Evolutionary conservation across 441 rosid species (phyloP), one percentile per base, ranked within the genome.

Genomic region (Populus hybrid): DNA sequence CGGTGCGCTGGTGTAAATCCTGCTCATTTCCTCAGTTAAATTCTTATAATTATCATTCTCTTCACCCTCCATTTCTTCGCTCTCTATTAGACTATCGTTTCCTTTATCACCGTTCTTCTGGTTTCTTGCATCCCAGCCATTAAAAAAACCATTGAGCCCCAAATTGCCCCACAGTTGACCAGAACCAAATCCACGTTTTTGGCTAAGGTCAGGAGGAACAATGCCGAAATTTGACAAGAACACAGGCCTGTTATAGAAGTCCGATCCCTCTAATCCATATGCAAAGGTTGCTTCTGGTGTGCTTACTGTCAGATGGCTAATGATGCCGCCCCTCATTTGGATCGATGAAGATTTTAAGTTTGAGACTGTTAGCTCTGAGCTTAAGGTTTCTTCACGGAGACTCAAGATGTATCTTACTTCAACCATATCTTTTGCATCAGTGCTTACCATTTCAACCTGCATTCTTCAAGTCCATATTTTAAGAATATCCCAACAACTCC

Each of bases 251-350:
- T 24, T 76, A 14, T 61, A 87, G 83, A 81, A 89, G 87, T 89
- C 80, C 2, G 97, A 95, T 31, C 95, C 91, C 76, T 89, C 92
- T 72, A 95, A 74, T 33, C 99, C 97, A 31, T 82, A 74, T 65
- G 92, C 95, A 79, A 83, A 91, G 3, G 93, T 89, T 24, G 98
- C 98, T 33, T 93, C 97, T 2, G 97, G 98, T 40, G 97, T 85
- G 80, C 97, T 93, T 53, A 92, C 97, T 64, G 92, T 91, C 18
- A 93, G 81, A 78, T 95, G 94, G 85, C 91, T 89, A 70, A 89
- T 42, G 63, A 93, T 67, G 56, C 89, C 88, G 10, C 92, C 96
- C 21, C 77, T 78, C 61, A 91, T 68, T 33, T 68, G 77, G 28
- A 90, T 76, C 0, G 92, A 77, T 68, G 87, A 85, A 38, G 86